These are phyloP conservation scores for Pezicula radicicola DNA, from an alignment of 2,329 filamentous ascomycete genomes.

Conservation along the genomic window DNA sequence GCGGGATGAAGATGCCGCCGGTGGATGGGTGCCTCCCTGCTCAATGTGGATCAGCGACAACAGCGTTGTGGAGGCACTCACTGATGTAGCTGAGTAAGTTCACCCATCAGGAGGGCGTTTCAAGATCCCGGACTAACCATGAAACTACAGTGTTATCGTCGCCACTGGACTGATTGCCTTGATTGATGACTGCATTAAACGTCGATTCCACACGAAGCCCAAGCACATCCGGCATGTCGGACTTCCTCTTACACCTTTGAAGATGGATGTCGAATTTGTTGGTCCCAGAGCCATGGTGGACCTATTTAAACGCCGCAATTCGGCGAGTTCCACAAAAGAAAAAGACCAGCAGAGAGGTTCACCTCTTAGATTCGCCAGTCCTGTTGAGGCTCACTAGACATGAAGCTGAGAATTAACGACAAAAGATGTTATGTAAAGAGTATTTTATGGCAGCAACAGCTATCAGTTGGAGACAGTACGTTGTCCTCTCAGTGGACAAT, in stretches of 20 bases:
- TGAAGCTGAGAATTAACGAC: background rate
- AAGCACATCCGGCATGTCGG: constrained; percentile 48
- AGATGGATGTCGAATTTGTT: constrained; percentile 55
- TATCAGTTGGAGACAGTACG: background rate
- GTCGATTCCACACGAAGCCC: constrained; percentile 21
- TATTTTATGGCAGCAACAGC: too few species aligned
- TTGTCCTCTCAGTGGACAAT: background rate
- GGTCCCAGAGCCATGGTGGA: constrained; percentile 60
- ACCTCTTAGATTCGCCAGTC: constrained; percentile 10
- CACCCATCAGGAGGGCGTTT: background rate
- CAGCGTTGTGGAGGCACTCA: constrained; percentile 60
- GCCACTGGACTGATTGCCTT: constrained; percentile 86
- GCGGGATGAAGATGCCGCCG: constrained; percentile 69
- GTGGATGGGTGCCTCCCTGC: constrained; percentile 87
- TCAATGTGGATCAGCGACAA: constrained; percentile 86
- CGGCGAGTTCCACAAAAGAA: constrained; percentile 15
- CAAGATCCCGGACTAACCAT: constrained; percentile 1
- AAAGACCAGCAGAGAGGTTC: constrained; percentile 12
- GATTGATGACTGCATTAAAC: constrained; percentile 86
- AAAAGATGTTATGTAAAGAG: background rate
- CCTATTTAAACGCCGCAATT: constrained; percentile 53
- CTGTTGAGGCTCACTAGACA: background rate
- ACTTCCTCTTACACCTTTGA: constrained; percentile 47
- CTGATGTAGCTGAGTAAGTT: constrained; percentile 85
- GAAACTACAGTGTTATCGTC: constrained; percentile 69